Evolutionary conservation across 495 filamentous ascomycete genomes (phyloP).

Genomic region (Penicillium crystallinum): DNA sequence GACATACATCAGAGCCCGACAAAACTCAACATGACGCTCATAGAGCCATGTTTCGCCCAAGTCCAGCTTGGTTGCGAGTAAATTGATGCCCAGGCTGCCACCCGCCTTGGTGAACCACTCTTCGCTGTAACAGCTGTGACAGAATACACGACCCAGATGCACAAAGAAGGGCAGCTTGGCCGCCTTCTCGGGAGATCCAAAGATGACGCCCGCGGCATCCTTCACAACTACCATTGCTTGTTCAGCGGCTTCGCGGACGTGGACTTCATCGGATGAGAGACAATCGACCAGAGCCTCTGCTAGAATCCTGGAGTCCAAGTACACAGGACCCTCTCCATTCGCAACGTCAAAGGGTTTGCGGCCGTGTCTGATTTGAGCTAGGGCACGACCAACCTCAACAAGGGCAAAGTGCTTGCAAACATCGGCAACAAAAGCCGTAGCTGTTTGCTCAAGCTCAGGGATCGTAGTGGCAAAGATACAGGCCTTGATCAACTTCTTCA

Average conservation of each 20-base stretch:
- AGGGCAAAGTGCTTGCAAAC: conserved; percentile 85
- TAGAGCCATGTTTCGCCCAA: conserved; percentile 80
- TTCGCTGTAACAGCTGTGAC: conserved; percentile 91
- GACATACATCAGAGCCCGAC: conserved; percentile 83
- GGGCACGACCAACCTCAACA: conserved; percentile 77
- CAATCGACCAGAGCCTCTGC: conserved; percentile 85
- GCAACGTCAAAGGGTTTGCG: conserved; percentile 73
- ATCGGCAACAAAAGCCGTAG: conserved; percentile 67
- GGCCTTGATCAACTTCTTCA: conserved; percentile 85
- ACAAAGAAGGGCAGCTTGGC: conserved; percentile 74
- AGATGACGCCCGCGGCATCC: conserved; percentile 71
- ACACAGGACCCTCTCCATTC: conserved; percentile 79
- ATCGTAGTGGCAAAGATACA: conserved; percentile 81
- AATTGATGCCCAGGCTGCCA: conserved; percentile 81
- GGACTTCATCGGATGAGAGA: conserved; percentile 72
- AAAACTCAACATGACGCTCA: conserved; percentile 75
- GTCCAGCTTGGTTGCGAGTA: conserved; percentile 71
- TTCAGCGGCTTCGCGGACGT: conserved; percentile 81
- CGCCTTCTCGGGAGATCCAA: conserved; percentile 66
- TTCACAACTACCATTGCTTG: conserved; percentile 68
- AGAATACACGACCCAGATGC: conserved; percentile 73
- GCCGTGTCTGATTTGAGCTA: conserved; percentile 68
- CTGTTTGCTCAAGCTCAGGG: conserved; percentile 68
- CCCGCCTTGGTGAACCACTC: conserved; percentile 97
- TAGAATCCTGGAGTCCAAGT: conserved; percentile 77